Evolutionary conservation across 164 flowering plant genomes (phyloP).

Genomic region (Magnolia kwangsiensis): DNA sequence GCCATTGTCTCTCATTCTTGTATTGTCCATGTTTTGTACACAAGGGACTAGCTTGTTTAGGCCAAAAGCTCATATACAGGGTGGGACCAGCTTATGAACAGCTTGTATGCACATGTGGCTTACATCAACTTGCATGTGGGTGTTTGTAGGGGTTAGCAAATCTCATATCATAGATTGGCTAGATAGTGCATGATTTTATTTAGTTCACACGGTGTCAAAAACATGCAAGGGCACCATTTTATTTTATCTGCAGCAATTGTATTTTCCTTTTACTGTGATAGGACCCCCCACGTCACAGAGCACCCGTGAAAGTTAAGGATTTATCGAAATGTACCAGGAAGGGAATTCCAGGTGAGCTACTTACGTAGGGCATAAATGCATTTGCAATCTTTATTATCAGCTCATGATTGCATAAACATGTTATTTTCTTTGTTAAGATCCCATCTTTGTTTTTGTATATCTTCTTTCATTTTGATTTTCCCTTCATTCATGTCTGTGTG

Average conservation of each 20-base stretch:
- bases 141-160: too few species aligned
- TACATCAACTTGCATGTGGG: too few species aligned
- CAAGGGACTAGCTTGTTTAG: too few species aligned
- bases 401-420: background rate
- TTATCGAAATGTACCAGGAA: constrained; percentile 83
- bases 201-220: background rate
- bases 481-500: too few species aligned
- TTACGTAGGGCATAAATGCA: background rate
- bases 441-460: too few species aligned
- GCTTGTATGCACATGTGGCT: too few species aligned
- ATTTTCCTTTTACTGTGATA: constrained; percentile 11
- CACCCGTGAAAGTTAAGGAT: constrained; percentile 31
- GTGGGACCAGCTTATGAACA: too few species aligned
- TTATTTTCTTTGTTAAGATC: constrained; percentile 3
- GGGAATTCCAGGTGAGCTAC: constrained; percentile 71
- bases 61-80: too few species aligned
- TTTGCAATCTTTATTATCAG: background rate
- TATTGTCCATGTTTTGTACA: too few species aligned
- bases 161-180: too few species aligned
- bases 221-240: background rate
- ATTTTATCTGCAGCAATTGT: background rate
- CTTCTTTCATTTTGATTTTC: too few species aligned
- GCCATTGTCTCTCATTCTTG: too few species aligned
- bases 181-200: background rate
- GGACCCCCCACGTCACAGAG: constrained; percentile 53